phyloP scores from a whole-genome alignment of 345 rosid species.

The Mangifera indica region DNA sequence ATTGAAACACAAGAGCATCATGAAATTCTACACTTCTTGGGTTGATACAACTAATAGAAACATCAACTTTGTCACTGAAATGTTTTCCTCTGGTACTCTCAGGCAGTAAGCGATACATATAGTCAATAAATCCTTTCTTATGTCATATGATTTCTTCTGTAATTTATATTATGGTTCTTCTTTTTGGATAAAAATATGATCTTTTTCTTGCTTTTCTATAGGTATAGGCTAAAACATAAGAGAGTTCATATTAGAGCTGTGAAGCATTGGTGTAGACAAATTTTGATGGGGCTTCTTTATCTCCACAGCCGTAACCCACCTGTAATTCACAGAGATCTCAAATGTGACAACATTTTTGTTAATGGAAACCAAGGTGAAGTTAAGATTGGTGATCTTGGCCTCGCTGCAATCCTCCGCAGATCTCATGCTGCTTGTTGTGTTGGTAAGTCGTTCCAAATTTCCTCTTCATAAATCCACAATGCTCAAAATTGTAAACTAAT shows the following conservation, averaged over 20 bases:
- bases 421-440: constrained; percentile 91
- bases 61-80: constrained; percentile 93
- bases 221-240: constrained; percentile 81
- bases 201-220: constrained; percentile 19
- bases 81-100: constrained; percentile 95
- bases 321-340: constrained; percentile 94
- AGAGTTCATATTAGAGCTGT: constrained; percentile 87
- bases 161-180: neutral
- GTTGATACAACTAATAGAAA: constrained; percentile 79
- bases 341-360: constrained; percentile 94
- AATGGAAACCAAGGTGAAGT: constrained; percentile 99
- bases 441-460: constrained; percentile 45
- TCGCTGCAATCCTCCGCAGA: constrained; percentile 88
- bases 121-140: neutral
- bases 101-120: constrained; percentile 64
- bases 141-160: neutral
- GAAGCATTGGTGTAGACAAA: constrained; percentile 98
- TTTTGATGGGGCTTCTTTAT: constrained; percentile 75
- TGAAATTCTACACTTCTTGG: constrained; percentile 94
- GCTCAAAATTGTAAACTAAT: neutral
- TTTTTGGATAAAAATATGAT: neutral
- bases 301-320: constrained; percentile 88
- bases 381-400: constrained; percentile 97
- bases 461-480: neutral
- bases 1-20: constrained; percentile 82